Evolutionary conservation across 2,329 filamentous ascomycete genomes (phyloP), one percentile per base, ranked within the genome.

Genomic region (Colletotrichum phormii): DNA sequence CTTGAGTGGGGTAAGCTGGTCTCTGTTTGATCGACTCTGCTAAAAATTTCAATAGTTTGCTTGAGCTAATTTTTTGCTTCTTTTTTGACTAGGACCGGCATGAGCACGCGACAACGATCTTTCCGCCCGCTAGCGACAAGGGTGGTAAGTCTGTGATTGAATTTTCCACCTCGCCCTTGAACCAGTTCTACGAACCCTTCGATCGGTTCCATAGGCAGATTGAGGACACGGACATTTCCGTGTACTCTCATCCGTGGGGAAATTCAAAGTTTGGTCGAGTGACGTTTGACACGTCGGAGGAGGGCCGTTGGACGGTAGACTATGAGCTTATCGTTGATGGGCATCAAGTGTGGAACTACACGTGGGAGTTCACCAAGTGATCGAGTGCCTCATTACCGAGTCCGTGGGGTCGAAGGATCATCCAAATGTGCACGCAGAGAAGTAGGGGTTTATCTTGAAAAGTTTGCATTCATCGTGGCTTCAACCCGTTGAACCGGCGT

Each of bases 121-220:
- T 77, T 54, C 76, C 75, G 22, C 67, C 85, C 74, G 22, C 42
- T 9, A 84, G 75, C 15, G 83, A 81, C 79, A 81, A 81, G 0
- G 67, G 79, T 2, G 80, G 79, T 9, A 82, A 81, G 3, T 80
- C 83, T 0, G 86, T 93, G 5, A 89, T 92, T 72, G 91, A 93
- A 77, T 93, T 93, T 81, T 90, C 88, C 71, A 90, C 89, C 2
- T 90, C 88, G 6, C 91, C 91, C 1, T 76, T 93, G 65, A 91
- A 86, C 76, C 92, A 93, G 89, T 93, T 93, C 78, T 93, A 92
- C 77, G 82, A 93, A 3, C 91, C 91, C 0, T 82, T 91, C 37
- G 82, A 68, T 24, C 69, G 90, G 13, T 92, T 90, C 5, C 93
- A 93, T 79, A 82, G 83, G 66, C 90, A 92, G 78, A 84, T 86